A percentile compares a stretch with the other conserved stretches of the same genome.
These are phyloP conservation scores for Antrodiella citrinella DNA, from an alignment of 768 basidiomycete genomes.

Conservation along the genomic window DNA sequence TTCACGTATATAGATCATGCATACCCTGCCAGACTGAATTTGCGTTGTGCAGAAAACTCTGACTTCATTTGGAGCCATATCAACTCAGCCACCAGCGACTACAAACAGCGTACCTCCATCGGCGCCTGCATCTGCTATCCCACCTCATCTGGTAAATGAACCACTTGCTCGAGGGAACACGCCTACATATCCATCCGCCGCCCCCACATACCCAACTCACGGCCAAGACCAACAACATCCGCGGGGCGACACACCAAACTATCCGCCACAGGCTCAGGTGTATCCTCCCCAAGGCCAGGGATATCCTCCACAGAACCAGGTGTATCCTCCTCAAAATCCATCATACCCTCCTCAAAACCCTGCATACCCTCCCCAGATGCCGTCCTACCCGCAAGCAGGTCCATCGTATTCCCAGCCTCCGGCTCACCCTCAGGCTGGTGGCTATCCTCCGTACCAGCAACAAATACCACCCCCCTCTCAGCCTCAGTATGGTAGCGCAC, in stretches of 20 bases:
- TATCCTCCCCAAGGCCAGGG: conserved; percentile 5
- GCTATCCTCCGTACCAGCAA: background rate
- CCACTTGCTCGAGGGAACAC: background rate
- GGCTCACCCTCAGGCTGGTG: background rate
- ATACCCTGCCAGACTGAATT: background rate
- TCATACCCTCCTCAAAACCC: background rate
- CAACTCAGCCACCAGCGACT: conserved; percentile 22
- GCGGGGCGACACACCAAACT: conserved; percentile 13
- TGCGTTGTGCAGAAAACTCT: conserved; percentile 47
- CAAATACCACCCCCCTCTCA: background rate
- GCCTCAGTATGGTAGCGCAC: conserved; percentile 2
- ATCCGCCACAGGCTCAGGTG: conserved; percentile 7
- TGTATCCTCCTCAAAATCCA: conserved; percentile 4
- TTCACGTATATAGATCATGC: background rate
- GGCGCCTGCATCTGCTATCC: conserved; percentile 17
- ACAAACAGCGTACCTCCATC: conserved; percentile 21
- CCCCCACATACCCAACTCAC: conserved; percentile 17
- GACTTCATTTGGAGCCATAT: conserved; percentile 38
- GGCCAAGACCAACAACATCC: conserved; percentile 10
- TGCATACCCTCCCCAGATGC: conserved; percentile 1
- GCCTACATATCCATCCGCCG: conserved; percentile 14
- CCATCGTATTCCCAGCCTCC: background rate
- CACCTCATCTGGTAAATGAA: conserved; percentile 2
- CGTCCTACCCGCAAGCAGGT: background rate
- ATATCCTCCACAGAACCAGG: conserved; percentile 6